Percentiles rank a stretch among this genome's conserved stretches.
These are phyloP conservation scores for Aspergillus egyptiacus DNA, from an alignment of 495 filamentous ascomycete genomes.

Conservation along the genomic window DNA sequence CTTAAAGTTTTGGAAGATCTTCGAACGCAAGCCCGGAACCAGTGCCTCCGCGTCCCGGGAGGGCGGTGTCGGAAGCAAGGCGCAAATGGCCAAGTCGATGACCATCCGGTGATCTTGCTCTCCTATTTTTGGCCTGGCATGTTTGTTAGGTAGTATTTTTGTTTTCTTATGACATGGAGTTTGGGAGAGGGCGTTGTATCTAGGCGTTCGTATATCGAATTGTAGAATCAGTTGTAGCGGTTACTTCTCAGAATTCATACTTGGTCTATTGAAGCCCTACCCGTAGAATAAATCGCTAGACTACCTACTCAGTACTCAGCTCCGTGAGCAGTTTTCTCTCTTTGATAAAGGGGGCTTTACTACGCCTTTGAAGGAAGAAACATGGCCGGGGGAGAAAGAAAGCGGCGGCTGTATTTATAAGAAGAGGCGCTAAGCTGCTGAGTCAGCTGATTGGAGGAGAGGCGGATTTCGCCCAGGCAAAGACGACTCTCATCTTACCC, in stretches of 20 bases:
- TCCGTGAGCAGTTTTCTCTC: too few relatives aligned
- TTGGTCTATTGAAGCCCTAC: neutral
- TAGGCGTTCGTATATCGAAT: constrained; percentile 10
- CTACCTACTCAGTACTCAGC: constrained; percentile 13
- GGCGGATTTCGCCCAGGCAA: constrained; percentile 40
- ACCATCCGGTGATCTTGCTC: constrained; percentile 75
- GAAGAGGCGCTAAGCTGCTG: constrained; percentile 21
- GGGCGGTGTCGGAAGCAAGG: constrained; percentile 54
- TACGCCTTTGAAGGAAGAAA: neutral
- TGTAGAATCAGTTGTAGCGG: constrained; percentile 3
- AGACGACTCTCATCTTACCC: constrained; percentile 38
- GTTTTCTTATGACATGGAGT: neutral
- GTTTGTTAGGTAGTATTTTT: neutral
- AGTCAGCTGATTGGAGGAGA: constrained; percentile 34
- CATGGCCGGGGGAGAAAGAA: too few relatives aligned
- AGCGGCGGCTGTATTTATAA: neutral
- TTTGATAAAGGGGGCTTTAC: too few relatives aligned
- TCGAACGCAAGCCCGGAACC: constrained; percentile 89
- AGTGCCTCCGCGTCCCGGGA: constrained; percentile 50
- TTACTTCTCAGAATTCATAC: constrained; percentile 3
- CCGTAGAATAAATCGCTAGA: neutral
- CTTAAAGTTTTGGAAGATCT: constrained; percentile 99
- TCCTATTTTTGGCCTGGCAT: neutral
- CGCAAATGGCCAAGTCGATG: constrained; percentile 87
- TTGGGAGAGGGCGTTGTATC: constrained; percentile 10